Conservation (phyloP, 169 alveolate genomes). For the Plasmodium yoelii region DNA sequence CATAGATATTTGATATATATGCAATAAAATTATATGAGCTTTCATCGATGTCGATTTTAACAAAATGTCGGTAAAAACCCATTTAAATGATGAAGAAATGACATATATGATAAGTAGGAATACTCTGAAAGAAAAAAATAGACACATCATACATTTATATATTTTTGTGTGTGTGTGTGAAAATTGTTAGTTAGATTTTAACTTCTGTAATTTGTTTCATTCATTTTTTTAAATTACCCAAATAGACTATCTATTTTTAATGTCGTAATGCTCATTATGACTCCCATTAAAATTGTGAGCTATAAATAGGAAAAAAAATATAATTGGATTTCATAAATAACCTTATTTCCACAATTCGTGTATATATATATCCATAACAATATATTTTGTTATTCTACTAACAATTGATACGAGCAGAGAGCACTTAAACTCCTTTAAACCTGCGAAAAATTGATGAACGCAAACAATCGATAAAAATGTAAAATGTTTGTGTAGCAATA, state of each 20-base stretch:
- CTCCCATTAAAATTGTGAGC: slow-evolving; percentile 58
- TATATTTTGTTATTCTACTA: background rate
- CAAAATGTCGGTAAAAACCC: slow-evolving; percentile 51
- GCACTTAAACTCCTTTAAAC: slow-evolving; percentile 45
- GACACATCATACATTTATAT: background rate
- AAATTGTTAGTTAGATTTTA: background rate
- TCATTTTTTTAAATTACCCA: slow-evolving; percentile 38
- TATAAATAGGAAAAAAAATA: background rate
- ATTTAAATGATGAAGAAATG: slow-evolving; percentile 39
- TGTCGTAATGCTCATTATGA: slow-evolving; percentile 51
- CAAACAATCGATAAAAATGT: background rate
- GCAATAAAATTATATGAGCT: slow-evolving; percentile 32
- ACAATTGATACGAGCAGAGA: slow-evolving; percentile 40
- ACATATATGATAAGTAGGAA: slow-evolving; percentile 39
- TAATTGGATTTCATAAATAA: background rate
- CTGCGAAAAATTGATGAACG: slow-evolving; percentile 6
- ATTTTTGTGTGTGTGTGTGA: background rate
- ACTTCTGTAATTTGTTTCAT: background rate
- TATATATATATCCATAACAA: background rate
- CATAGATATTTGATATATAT: slow-evolving; percentile 52
- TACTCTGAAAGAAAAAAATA: background rate
- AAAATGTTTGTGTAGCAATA: too few species aligned
- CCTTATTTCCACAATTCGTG: background rate
- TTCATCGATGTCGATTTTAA: slow-evolving; percentile 52
- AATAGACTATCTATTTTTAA: slow-evolving; percentile 49